phyloP scores from a whole-genome alignment of 345 rosid genomes.

The Dipteronia dyeriana region DNA sequence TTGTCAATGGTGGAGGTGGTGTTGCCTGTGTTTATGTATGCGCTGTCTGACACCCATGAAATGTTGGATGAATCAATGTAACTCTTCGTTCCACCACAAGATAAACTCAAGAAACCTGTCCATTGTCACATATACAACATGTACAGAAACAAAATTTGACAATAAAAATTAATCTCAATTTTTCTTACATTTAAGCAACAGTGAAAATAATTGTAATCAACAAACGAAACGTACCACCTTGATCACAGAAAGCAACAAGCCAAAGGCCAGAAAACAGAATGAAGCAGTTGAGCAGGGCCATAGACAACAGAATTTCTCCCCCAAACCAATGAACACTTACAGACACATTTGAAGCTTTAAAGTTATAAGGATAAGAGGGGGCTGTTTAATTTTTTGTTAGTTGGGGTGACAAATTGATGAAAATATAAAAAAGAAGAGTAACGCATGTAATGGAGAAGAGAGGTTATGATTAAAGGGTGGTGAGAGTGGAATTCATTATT shows the following conservation, averaged over 20 bases:
- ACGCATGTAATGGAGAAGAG: no score
- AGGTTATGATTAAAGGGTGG: constrained; percentile 25
- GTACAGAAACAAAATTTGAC: no score
- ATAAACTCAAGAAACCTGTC: constrained; percentile 84
- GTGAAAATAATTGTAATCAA: no score
- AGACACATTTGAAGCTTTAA: no score
- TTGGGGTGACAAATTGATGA: constrained; percentile 24
- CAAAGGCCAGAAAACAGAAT: constrained; percentile 39
- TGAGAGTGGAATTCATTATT: constrained; percentile 26
- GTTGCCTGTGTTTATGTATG: constrained; percentile 62
- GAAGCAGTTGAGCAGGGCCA: constrained; percentile 42
- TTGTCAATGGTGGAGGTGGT: constrained; percentile 39
- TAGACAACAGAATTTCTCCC: no score
- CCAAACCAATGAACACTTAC: no score
- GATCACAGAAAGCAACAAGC: constrained; percentile 49
- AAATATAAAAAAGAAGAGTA: no score
- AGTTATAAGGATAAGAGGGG: no score
- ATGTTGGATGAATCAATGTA: constrained; percentile 55
- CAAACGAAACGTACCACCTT: constrained; percentile 59
- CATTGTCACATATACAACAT: neutral
- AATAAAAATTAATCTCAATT: no score
- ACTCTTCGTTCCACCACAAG: constrained; percentile 63
- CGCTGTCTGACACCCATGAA: constrained; percentile 63
- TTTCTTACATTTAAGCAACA: no score
- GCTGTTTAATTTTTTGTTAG: no score